phyloP scores from a whole-genome alignment of 495 filamentous ascomycete genomes.

The Niebla homalea region DNA sequence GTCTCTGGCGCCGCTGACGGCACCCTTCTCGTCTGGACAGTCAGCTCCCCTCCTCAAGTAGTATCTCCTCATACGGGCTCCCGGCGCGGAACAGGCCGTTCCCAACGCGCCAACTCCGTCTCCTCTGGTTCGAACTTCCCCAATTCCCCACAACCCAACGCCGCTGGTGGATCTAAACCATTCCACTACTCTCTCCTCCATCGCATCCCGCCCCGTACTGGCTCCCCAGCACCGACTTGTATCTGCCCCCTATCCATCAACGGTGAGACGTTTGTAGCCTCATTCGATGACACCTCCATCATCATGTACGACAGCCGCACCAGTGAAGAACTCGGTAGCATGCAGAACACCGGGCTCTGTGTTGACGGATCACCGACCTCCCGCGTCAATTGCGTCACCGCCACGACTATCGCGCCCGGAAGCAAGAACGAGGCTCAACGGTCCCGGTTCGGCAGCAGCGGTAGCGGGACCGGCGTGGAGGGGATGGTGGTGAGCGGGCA shows the following conservation, averaged over 20 bases:
- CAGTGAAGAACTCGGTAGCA: constrained; percentile 79
- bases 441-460: constrained; percentile 64
- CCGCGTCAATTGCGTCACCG: constrained; percentile 83
- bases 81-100: constrained; percentile 54
- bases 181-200: constrained; percentile 66
- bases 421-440: constrained; percentile 52
- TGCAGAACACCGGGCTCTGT: constrained; percentile 75
- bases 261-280: constrained; percentile 90
- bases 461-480: constrained; percentile 61
- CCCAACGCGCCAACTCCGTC: constrained; percentile 76
- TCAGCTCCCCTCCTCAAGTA: constrained; percentile 79
- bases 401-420: constrained; percentile 52
- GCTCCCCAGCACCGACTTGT: constrained; percentile 72
- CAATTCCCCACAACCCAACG: constrained; percentile 76
- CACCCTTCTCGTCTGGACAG: constrained; percentile 82
- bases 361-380: constrained; percentile 77
- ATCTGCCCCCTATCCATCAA: constrained; percentile 73
- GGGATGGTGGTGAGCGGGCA: constrained; percentile 90
- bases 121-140: constrained; percentile 84
- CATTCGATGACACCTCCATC: constrained; percentile 78
- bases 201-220: constrained; percentile 53
- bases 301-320: constrained; percentile 83
- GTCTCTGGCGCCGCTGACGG: constrained; percentile 88
- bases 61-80: constrained; percentile 65
- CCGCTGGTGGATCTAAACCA: constrained; percentile 47